Evolutionary conservation across 148 eudicot genomes (phyloP), one percentile per base, ranked within the genome.

Genomic region (Cornus kousa): DNA sequence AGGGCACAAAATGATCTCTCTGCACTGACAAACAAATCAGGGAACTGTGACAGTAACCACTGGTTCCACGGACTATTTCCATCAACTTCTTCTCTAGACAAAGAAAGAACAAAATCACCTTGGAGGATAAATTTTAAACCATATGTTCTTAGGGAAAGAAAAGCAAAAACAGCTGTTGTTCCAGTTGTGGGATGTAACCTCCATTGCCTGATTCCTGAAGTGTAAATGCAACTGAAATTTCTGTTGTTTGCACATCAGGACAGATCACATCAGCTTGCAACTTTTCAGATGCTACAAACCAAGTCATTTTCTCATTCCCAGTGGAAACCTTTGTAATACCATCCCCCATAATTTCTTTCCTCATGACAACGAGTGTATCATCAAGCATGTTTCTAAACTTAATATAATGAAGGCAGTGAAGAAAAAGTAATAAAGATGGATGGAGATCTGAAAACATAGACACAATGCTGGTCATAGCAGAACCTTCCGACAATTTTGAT

Each of bases 61-160:
- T 96, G 99, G 77, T 96, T 96, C 99, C 99, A 96, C 28, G 95
- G 93, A 84, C 91, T 96, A 85, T 93, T 93, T 67, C 92, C 98
- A 80, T 93, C 98, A 84, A 96, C 98, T 78, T 93, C 99, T 86
- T 96, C 99, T 86, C 99, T 89, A 75, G 99, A 96, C 59, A 98
- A 96, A 77, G 99, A 97, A 82, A 96, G 96, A 83, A 93, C 91
- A 91, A 96, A 96, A 88, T 96, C 99, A 74, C 95, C 99, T 85
- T 96, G 99, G 69, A 96, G 85, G 70, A 96, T 96, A 85, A 93
- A 96, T 82, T 92, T 96, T 68, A 96, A 85, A 74, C 99, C 99
- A 84, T 96, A 96, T 60, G 90, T 91, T 83, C 99, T 87, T n/a
- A 96, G 77, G 40, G 99, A 98, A 79, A 96, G 98, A 85, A 92